phyloP scores from a whole-genome alignment of 495 filamentous ascomycete species.

The Xylaria nigripes region DNA sequence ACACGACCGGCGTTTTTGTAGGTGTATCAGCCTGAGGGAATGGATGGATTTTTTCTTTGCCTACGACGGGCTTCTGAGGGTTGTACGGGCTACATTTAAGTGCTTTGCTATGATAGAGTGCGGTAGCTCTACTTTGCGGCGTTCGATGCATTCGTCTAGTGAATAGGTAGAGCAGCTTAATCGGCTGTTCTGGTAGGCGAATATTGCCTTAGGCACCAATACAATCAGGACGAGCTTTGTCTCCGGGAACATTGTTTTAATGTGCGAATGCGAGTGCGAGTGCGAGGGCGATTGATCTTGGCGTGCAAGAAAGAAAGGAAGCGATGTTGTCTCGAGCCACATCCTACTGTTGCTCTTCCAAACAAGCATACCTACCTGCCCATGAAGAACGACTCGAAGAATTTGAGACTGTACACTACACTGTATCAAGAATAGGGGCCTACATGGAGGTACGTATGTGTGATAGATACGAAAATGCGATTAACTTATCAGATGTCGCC shows the following conservation, averaged over 20 bases:
- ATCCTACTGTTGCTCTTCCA: too few species aligned
- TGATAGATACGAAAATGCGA: too few species aligned
- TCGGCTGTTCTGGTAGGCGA: constrained; percentile 1
- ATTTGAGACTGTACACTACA: too few species aligned
- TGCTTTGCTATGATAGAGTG: constrained; percentile 1
- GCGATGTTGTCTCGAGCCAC: too few species aligned
- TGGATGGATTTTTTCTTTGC: constrained; percentile 2
- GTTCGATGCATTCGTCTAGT: constrained; percentile 8
- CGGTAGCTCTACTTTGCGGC: constrained; percentile 8
- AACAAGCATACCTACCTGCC: too few species aligned
- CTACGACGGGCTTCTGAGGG: not conserved
- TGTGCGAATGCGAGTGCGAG: not conserved
- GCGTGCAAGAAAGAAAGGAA: not conserved
- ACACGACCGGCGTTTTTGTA: constrained; percentile 7
- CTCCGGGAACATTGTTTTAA: constrained; percentile 4
- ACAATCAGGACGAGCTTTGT: constrained; percentile 5
- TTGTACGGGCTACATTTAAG: not conserved
- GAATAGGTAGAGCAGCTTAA: constrained; percentile 4
- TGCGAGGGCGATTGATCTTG: not conserved
- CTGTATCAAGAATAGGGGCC: too few species aligned
- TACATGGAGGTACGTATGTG: too few species aligned
- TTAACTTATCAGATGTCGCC: too few species aligned
- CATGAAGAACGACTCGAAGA: too few species aligned
- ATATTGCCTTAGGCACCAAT: not conserved
- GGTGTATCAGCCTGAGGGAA: constrained; percentile 5